These are phyloP conservation scores for Cicer judaicum DNA, from an alignment of 306 rosid genomes.

Conservation along the genomic window DNA sequence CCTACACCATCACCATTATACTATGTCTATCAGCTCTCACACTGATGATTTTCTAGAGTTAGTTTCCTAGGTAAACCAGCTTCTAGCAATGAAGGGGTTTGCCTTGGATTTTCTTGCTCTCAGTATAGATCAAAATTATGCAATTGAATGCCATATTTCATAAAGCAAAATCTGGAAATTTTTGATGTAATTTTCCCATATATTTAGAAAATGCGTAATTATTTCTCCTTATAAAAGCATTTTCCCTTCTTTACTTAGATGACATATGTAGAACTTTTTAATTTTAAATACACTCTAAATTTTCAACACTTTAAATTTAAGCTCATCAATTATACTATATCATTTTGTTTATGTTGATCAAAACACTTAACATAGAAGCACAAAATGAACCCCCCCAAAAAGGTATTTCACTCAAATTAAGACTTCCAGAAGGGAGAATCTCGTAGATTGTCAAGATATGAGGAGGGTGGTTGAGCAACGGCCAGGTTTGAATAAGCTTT, in stretches of 20 bases:
- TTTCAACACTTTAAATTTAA: slow-evolving; percentile 4
- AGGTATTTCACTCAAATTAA: too few species aligned
- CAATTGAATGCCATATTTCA: slow-evolving; percentile 46
- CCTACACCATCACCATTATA: slow-evolving; percentile 50
- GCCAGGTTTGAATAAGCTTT: too few species aligned
- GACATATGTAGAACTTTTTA: slow-evolving; percentile 30
- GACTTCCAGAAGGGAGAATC: too few species aligned
- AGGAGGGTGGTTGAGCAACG: too few species aligned
- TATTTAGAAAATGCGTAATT: slow-evolving; percentile 50
- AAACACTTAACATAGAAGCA: not conserved
- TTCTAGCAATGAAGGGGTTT: slow-evolving; percentile 23
- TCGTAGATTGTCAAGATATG: too few species aligned
- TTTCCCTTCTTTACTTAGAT: slow-evolving; percentile 19
- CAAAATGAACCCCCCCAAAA: not conserved
- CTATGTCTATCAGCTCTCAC: slow-evolving; percentile 52
- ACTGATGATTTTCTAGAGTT: slow-evolving; percentile 60
- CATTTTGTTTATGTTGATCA: slow-evolving; percentile 1
- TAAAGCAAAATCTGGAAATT: slow-evolving; percentile 47
- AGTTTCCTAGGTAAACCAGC: slow-evolving; percentile 39
- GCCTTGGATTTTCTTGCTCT: slow-evolving; percentile 36
- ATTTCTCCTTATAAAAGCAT: slow-evolving; percentile 41
- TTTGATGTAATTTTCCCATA: slow-evolving; percentile 38
- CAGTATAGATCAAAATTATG: slow-evolving; percentile 38
- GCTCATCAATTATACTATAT: not conserved
- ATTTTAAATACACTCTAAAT: slow-evolving; percentile 32